Base-by-base conservation (phyloP, 805 yeast genomes). In the Priceomyces melissophilus region DNA sequence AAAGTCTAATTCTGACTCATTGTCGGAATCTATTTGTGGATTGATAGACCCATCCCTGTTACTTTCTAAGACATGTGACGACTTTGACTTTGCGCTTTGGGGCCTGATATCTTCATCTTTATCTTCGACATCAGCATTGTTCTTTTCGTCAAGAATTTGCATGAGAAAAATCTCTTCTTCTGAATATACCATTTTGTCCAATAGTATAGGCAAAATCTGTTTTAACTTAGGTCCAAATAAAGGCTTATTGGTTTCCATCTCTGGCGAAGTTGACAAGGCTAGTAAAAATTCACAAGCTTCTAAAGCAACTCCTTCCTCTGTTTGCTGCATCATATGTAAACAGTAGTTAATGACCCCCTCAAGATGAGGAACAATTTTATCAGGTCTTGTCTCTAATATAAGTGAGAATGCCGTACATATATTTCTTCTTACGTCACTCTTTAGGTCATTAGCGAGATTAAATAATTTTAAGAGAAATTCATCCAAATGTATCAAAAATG, bases 211-310 rank as follows among this genome's bases (percentile, higher is more conserved):
- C n/a, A 91, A 57, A 10, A 93, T 79, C 12, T 65, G 59, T 2
- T 71, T 67, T 33, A 93, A 67, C 48, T 78, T 78, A 1, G 84
- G 82, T 42, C 64, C 63, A 42, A 88, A 71, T 3, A 78, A 57
- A 10, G 47, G 39, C 26, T 46, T 45, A 30, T 58, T 49, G 4
- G 46, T 46, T 39, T 65, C 69, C 15, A 74, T 73, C n/a, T 63
- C 69, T 7, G 87, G 81, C 28, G 79, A 71, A 2, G 88, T 82
- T 0, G 90, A 78, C 40, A 91, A 71, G 1, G 86, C 80, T 33
- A 91, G 74, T 44, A 93, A 66, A 52, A 93, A 89, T 64, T 93
- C 98, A 60, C 96, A 88, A 2, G 96, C 97, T 58, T 90, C 96
- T 41, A 90, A 69, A 0, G 96, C 84, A 26, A 88, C 95, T 40